Conservation (phyloP, 768 basidiomycete genomes). For the Phylloporus sp. region DNA sequence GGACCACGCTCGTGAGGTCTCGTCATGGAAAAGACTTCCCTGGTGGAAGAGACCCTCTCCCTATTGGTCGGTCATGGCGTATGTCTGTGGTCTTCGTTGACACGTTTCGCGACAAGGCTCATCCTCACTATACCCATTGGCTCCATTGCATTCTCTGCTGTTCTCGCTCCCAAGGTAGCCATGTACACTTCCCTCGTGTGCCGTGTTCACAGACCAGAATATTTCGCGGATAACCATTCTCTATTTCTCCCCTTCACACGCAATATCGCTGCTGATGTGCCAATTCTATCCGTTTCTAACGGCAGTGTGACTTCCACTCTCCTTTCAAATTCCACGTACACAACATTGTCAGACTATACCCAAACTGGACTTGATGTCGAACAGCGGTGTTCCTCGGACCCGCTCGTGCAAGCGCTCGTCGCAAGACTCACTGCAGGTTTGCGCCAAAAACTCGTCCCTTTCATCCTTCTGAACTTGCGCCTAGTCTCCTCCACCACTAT, state of each 20-base stretch:
- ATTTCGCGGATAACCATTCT: constrained; percentile 19
- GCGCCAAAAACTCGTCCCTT: constrained; percentile 15
- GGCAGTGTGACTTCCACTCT: not conserved
- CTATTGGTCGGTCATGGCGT: constrained; percentile 50
- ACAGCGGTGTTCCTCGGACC: constrained; percentile 56
- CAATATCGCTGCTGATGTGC: not conserved
- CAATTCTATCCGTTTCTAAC: not conserved
- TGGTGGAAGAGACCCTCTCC: constrained; percentile 78
- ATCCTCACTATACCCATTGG: constrained; percentile 49
- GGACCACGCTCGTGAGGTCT: constrained; percentile 26
- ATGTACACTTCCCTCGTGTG: constrained; percentile 73
- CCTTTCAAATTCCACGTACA: constrained; percentile 4
- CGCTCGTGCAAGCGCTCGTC: constrained; percentile 66
- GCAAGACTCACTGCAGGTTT: constrained; percentile 60
- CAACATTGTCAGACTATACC: not conserved
- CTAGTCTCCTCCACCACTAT: constrained; percentile 58
- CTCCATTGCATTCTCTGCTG: constrained; percentile 50
- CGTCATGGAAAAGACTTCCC: constrained; percentile 36
- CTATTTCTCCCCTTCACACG: not conserved
- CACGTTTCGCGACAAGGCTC: constrained; percentile 42
- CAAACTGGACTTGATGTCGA: constrained; percentile 3
- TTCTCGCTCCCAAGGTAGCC: constrained; percentile 67
- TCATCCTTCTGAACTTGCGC: not conserved
- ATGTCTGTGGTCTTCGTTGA: not conserved
- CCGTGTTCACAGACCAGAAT: constrained; percentile 56